Evolutionary conservation across 345 rosid species (phyloP), one percentile per base, ranked within the genome.

Genomic region (Litchi chinensis): DNA sequence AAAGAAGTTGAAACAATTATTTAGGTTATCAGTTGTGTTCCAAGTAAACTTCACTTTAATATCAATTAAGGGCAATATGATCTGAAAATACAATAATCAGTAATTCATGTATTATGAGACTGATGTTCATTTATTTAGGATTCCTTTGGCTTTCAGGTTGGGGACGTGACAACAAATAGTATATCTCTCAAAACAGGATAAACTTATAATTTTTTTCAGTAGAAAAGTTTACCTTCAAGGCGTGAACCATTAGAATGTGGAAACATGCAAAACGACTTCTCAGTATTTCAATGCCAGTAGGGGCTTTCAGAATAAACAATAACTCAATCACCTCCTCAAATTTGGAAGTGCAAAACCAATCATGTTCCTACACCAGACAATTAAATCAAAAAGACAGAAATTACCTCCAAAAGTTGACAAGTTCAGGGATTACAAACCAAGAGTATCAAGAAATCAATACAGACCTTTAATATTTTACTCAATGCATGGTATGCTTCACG

Each of bases 251-350:
- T 69, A 96, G 86, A 52, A 79, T 74, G 60, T 83, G 90, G 77
- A 90, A 89, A 85, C 98, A 92, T 64, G 91, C 85, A 86, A 94
- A 92, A 32, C 99, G 95, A 74, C 90, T 83, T 73, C 73, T 86
- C 48, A 93, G 88, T 74, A 94, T 78, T 59, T 85, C 83, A 68
- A 71, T 75, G 81, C 88, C 88, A 73, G 73, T 76, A 46, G 97
- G 92, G 74, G 87, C 72, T 83, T 89, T 86, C 81, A 88, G 87
- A 78, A 87, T 79, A 81, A 92, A 85, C 75, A 94, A 82, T 69
- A 96, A 79, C 76, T 88, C 97, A 74, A 90, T 85, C 87, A 96
- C 78, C 89, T 96, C 97, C 54, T 52, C 84, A 80, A 78, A 85
- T 77, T 78, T 90, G 62, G 94, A 85, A 80, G 92, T 85, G 86